Evolutionary conservation across 1,284 basidiomycete species (phyloP).

Genomic region (Inonotus obliquus): DNA sequence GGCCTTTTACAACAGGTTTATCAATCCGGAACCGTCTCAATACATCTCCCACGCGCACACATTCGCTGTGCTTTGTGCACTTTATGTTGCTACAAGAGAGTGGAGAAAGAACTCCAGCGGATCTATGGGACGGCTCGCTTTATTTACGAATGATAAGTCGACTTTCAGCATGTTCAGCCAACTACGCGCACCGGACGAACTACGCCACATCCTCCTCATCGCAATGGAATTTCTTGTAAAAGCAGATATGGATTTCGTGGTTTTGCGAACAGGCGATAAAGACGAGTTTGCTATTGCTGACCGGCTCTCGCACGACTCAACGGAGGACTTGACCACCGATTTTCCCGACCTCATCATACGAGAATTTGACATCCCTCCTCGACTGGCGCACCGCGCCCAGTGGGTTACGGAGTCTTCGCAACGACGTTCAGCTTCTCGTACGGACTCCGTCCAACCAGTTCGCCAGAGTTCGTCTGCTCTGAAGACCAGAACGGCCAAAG

Average conservation of each 20-base stretch:
- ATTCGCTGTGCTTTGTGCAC: slow-evolving; percentile 9
- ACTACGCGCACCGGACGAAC: not conserved
- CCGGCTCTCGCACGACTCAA: not conserved
- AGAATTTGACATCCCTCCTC: not conserved
- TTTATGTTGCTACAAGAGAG: not conserved
- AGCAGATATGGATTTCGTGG: not conserved
- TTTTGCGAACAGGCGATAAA: not conserved
- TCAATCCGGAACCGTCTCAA: not conserved
- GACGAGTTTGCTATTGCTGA: not conserved
- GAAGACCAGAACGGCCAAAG: too few relatives aligned
- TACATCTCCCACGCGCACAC: not conserved
- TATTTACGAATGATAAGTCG: slow-evolving; percentile 2
- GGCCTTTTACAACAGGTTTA: slow-evolving; percentile 1
- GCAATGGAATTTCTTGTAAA: slow-evolving; percentile 5
- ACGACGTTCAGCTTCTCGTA: not conserved
- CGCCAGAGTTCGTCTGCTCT: not conserved
- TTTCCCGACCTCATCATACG: not conserved
- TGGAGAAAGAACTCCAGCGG: not conserved
- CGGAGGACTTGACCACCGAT: not conserved
- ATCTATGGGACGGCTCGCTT: not conserved
- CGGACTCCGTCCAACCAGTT: not conserved
- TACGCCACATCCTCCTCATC: not conserved
- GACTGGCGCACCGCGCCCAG: not conserved
- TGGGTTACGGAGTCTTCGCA: not conserved
- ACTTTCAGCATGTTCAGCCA: not conserved